Evolutionary conservation across 2,329 filamentous ascomycete species (phyloP).

Genomic region (Ascochyta koolunga): DNA sequence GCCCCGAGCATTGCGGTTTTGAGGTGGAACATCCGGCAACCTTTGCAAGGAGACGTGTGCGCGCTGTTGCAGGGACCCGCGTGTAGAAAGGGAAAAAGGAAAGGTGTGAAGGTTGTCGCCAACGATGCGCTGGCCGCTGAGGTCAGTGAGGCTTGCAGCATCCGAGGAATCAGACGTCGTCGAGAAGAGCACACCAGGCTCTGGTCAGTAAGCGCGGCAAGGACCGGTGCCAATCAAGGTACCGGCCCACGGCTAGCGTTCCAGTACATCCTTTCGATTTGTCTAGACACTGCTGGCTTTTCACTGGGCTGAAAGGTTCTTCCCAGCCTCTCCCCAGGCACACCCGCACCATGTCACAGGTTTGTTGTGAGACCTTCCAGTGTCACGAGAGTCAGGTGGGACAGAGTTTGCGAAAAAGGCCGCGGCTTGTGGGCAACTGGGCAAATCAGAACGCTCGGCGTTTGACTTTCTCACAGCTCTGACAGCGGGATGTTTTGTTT

Average conservation of each 20-base stretch:
- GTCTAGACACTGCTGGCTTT: constrained; percentile 29
- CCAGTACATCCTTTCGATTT: constrained; percentile 33
- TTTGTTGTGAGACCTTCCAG: constrained; percentile 3
- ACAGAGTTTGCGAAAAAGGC: constrained; percentile 14
- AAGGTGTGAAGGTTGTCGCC: constrained; percentile 17
- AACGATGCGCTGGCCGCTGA: constrained; percentile 36
- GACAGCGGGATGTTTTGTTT: constrained; percentile 33
- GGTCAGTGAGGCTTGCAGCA: constrained; percentile 31
- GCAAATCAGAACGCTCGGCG: constrained; percentile 17
- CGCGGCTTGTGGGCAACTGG: constrained; percentile 16
- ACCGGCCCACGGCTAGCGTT: constrained; percentile 30
- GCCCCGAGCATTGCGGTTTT: too few relatives aligned
- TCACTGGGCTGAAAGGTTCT: constrained; percentile 24
- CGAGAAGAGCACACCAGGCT: constrained; percentile 15
- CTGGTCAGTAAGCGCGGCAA: constrained; percentile 22
- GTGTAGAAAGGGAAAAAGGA: constrained; percentile 9
- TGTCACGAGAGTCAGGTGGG: constrained; percentile 9
- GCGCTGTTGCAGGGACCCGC: constrained; percentile 15
- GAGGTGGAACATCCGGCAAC: constrained; percentile 8
- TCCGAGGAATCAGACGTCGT: constrained; percentile 9
- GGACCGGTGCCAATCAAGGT: constrained; percentile 36
- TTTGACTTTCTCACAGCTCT: constrained; percentile 21
- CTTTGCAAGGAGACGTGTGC: constrained; percentile 16
- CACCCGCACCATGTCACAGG: constrained; percentile 19
- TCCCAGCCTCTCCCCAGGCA: constrained; percentile 28